These are phyloP conservation scores for Phytopythium litorale DNA, from an alignment of 352 stramenopile genomes.

Conservation along the genomic window DNA sequence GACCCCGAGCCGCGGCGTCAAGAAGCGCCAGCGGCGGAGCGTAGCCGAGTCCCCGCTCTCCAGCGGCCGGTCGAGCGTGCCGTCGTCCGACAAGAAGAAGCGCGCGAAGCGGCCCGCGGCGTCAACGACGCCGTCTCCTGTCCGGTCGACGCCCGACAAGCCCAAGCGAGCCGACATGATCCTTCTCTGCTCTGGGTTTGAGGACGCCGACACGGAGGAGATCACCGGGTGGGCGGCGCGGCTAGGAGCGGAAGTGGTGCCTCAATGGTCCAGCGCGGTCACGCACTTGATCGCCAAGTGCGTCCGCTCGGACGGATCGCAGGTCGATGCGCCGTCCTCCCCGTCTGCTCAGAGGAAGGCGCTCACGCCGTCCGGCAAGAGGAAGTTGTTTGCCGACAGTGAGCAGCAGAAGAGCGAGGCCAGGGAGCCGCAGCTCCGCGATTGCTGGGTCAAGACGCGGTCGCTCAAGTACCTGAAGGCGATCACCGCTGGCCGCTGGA, in stretches of 20 bases:
- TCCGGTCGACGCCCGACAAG: slow-evolving; percentile 6
- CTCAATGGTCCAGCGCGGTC: slow-evolving; percentile 50
- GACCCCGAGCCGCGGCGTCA: slow-evolving; percentile 32
- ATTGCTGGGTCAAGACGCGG: slow-evolving; percentile 77
- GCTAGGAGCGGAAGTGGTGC: slow-evolving; percentile 43
- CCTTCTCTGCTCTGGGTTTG: slow-evolving; percentile 59
- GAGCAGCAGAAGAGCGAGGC: slow-evolving; percentile 12
- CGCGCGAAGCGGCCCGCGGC: slow-evolving; percentile 7
- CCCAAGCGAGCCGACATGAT: slow-evolving; percentile 36
- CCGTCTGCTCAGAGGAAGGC: background rate
- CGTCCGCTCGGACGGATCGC: slow-evolving; percentile 26
- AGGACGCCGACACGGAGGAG: slow-evolving; percentile 30
- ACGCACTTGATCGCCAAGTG: slow-evolving; percentile 86
- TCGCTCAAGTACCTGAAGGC: slow-evolving; percentile 87
- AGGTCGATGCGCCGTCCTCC: background rate
- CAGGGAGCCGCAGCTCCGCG: background rate
- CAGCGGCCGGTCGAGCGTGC: background rate
- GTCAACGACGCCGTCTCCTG: slow-evolving; percentile 9
- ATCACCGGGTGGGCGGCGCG: slow-evolving; percentile 40
- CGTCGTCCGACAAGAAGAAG: slow-evolving; percentile 18
- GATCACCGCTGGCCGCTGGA: slow-evolving; percentile 72
- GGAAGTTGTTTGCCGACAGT: slow-evolving; percentile 40
- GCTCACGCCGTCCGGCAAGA: slow-evolving; percentile 26
- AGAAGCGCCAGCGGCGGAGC: slow-evolving; percentile 17
- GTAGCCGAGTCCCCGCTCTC: slow-evolving; percentile 6